Evolutionary conservation across 495 filamentous ascomycete species (phyloP).

Genomic region (Xylaria longipes): DNA sequence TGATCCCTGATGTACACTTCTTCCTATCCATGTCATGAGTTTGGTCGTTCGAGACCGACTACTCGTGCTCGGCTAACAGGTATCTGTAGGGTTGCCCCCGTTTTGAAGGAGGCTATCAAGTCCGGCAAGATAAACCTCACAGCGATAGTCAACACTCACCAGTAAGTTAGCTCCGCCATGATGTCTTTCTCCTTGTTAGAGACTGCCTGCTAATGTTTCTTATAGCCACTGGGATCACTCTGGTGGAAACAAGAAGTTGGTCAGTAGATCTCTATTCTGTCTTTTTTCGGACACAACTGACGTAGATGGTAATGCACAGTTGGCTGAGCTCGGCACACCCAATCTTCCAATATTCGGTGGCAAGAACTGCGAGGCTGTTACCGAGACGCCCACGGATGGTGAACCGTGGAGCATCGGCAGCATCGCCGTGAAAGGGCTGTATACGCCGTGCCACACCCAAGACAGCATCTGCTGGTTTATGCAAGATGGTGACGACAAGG

Average conservation of each 20-base stretch:
- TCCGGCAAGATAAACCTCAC: slow-evolving; percentile 79
- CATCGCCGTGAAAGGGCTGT: slow-evolving; percentile 84
- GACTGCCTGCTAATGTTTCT: slow-evolving; percentile 12
- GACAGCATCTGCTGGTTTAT: slow-evolving; percentile 93
- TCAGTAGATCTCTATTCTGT: slow-evolving; percentile 42
- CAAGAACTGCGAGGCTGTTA: slow-evolving; percentile 82
- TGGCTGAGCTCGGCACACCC: slow-evolving; percentile 64
- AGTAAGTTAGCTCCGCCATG: slow-evolving; percentile 63
- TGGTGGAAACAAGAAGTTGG: slow-evolving; percentile 85
- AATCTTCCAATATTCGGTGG: slow-evolving; percentile 82
- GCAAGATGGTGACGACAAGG: slow-evolving; percentile 80
- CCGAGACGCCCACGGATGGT: slow-evolving; percentile 72
- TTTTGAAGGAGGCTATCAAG: slow-evolving; percentile 74
- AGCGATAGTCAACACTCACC: slow-evolving; percentile 94
- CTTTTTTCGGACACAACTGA: slow-evolving; percentile 25
- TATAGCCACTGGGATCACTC: slow-evolving; percentile 92
- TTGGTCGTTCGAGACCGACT: not conserved
- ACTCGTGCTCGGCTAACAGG: not conserved
- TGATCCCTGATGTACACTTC: not conserved
- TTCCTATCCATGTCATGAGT: not conserved
- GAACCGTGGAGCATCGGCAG: slow-evolving; percentile 84
- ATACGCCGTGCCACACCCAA: slow-evolving; percentile 97
- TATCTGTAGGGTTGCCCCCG: slow-evolving; percentile 73
- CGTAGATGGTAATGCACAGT: slow-evolving; percentile 53
- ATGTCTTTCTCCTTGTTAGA: not conserved